These are phyloP conservation scores for Fragaria nilgerrensis DNA, from an alignment of 306 rosid species.

Conservation along the genomic window DNA sequence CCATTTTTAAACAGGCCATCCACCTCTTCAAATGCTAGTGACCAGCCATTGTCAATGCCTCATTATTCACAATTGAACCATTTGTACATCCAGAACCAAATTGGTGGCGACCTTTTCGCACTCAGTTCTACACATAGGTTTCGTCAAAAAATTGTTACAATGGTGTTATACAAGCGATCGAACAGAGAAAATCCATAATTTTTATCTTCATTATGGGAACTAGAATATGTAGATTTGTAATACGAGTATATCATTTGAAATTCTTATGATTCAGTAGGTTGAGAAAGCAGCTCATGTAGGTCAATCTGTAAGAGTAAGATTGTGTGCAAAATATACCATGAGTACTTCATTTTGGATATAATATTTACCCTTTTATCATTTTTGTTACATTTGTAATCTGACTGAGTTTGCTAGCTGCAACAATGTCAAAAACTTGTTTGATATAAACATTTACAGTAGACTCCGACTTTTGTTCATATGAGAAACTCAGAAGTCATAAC, in stretches of 20 bases:
- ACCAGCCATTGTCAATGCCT: slow-evolving; percentile 26
- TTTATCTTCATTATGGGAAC: slow-evolving; percentile 1
- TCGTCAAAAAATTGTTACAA: slow-evolving; percentile 52
- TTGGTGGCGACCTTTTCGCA: slow-evolving; percentile 42
- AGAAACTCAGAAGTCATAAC: slow-evolving; percentile 18
- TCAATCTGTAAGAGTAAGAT: slow-evolving; percentile 1
- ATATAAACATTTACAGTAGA: background rate
- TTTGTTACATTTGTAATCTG: background rate
- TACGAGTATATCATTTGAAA: background rate
- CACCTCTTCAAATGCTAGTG: slow-evolving; percentile 35
- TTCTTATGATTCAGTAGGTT: slow-evolving; percentile 18
- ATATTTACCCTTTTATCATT: background rate
- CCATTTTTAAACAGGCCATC: slow-evolving; percentile 34
- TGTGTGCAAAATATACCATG: background rate
- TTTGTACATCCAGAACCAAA: slow-evolving; percentile 56
- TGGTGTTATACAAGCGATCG: slow-evolving; percentile 55
- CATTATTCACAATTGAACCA: slow-evolving; percentile 61
- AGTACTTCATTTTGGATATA: slow-evolving; percentile 7
- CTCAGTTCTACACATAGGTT: slow-evolving; percentile 64
- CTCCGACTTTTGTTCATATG: background rate
- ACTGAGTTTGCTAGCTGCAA: background rate
- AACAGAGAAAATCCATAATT: slow-evolving; percentile 21
- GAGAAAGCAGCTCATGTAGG: slow-evolving; percentile 5
- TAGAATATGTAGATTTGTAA: slow-evolving; percentile 10
- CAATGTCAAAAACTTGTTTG: background rate